Conservation (phyloP, 1,284 basidiomycete genomes). For the Malassezia globosa region DNA sequence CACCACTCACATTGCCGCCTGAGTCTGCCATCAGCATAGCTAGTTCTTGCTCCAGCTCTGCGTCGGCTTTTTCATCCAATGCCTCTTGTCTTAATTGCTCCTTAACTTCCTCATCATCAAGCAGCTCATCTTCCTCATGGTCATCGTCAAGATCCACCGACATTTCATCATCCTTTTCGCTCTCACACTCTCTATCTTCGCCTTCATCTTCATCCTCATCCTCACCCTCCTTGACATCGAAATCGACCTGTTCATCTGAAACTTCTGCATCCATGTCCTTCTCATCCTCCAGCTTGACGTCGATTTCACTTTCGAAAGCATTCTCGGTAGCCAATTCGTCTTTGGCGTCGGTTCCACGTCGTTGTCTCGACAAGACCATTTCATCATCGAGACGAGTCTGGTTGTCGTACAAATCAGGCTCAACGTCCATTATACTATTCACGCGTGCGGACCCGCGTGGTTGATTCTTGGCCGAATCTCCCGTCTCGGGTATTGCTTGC, state of each 20-base stretch:
- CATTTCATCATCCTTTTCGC: not conserved
- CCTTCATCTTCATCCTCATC: conserved; percentile 15
- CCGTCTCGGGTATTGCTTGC: no score
- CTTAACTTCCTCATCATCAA: conserved; percentile 10
- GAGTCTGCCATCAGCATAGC: conserved; percentile 76
- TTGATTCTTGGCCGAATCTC: no score
- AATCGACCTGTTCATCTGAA: not conserved
- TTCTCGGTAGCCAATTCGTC: no score
- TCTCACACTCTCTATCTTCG: conserved; percentile 1
- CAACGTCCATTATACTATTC: no score
- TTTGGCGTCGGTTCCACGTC: no score
- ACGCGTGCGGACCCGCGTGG: no score
- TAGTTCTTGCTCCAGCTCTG: conserved; percentile 86
- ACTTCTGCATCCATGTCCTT: not conserved
- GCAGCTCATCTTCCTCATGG: conserved; percentile 16
- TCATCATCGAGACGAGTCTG: no score
- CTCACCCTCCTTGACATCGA: not conserved
- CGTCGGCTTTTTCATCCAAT: conserved; percentile 64
- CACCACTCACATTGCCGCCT: conserved; percentile 32
- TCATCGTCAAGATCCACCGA: no score
- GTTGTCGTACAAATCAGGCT: no score
- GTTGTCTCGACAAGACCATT: no score
- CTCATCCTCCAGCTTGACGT: not conserved
- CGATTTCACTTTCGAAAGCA: no score
- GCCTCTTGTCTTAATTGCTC: conserved; percentile 6